phyloP scores from a whole-genome alignment of 306 rosid genomes.

The Biancaea sappan region DNA sequence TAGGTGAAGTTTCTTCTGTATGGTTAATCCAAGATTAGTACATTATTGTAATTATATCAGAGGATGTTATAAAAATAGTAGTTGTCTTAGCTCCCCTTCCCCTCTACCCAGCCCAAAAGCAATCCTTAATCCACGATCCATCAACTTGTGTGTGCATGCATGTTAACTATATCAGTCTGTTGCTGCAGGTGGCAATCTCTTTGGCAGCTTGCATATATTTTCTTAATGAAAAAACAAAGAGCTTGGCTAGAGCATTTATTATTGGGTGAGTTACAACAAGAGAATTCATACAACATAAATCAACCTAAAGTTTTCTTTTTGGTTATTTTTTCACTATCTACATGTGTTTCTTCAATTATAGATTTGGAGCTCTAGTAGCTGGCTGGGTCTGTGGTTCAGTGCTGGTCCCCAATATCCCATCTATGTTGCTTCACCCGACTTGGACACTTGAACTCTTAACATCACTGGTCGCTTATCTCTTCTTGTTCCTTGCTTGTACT shows the following conservation, averaged over 20 bases:
- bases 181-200: conserved; percentile 87
- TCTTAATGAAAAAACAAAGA: conserved; percentile 95
- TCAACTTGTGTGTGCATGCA: not conserved
- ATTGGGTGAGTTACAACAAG: conserved; percentile 62
- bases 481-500: conserved; percentile 86
- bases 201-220: conserved; percentile 98
- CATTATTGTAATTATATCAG: not conserved
- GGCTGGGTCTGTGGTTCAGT: conserved; percentile 95
- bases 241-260: conserved; percentile 78
- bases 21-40: conserved; percentile 23
- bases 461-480: conserved; percentile 76
- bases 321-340: conserved; percentile 6
- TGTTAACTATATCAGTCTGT: conserved; percentile 15
- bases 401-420: conserved; percentile 78
- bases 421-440: conserved; percentile 75
- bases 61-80: not conserved
- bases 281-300: conserved; percentile 6
- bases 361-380: conserved; percentile 79
- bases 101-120: too few species aligned
- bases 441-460: conserved; percentile 92
- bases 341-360: conserved; percentile 38
- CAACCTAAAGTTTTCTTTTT: not conserved
- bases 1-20: conserved; percentile 2
- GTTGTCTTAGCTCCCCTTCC: not conserved
- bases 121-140: too few species aligned